Evolutionary conservation across 345 rosid genomes (phyloP).

Genomic region (Eucalyptus decipiens): DNA sequence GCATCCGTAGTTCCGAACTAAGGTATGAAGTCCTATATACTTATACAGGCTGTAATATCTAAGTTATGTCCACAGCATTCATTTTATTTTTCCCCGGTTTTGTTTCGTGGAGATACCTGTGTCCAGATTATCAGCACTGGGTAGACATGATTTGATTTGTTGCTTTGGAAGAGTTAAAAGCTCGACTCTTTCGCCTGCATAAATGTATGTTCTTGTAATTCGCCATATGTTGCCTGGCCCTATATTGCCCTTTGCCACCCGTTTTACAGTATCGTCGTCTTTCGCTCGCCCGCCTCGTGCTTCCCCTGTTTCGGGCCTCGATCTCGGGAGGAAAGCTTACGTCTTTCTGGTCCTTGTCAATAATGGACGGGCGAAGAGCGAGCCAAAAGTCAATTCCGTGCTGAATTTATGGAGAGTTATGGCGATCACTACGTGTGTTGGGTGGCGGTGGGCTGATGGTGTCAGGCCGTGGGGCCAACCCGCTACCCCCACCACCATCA

Average conservation of each 20-base stretch:
- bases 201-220: not conserved
- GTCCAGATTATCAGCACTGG: not conserved
- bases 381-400: not conserved
- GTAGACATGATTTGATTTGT: not conserved
- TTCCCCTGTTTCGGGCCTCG: not conserved
- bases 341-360: not conserved
- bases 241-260: not conserved
- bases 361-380: not conserved
- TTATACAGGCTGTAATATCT: not conserved
- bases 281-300: not conserved
- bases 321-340: not conserved
- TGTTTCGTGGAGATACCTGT: not conserved
- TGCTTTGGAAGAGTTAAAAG: not conserved
- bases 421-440: not conserved
- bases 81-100: not conserved
- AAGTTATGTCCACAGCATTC: not conserved
- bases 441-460: not conserved
- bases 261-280: not conserved
- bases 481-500: not conserved
- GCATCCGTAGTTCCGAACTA: not conserved
- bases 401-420: not conserved
- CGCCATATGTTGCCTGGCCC: not conserved
- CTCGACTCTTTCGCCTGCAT: not conserved
- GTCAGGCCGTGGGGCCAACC: not conserved
- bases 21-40: not conserved